Evolutionary conservation across 768 basidiomycete species (phyloP).

Genomic region (Neoboletus brunneissimus): DNA sequence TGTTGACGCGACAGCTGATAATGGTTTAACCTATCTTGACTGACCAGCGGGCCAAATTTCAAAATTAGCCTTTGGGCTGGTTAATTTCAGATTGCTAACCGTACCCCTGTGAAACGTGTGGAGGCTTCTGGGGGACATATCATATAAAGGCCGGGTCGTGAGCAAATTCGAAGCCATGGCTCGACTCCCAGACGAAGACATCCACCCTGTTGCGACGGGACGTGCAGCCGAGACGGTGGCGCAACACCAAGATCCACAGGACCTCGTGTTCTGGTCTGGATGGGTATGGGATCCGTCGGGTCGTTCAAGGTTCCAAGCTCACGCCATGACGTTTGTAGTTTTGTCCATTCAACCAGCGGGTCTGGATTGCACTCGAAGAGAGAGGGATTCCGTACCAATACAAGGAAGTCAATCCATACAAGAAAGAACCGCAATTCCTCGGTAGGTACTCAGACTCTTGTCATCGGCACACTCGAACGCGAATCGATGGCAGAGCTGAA

Average conservation of each 20-base stretch:
- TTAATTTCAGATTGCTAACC: too few relatives aligned
- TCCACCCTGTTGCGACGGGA: constrained; percentile 59
- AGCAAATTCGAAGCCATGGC: constrained; percentile 8
- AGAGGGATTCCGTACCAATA: constrained; percentile 65
- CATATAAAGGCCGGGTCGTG: neutral
- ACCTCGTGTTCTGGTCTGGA: constrained; percentile 57
- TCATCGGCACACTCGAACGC: too few relatives aligned
- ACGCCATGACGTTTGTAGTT: constrained; percentile 31
- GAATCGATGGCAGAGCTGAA: constrained; percentile 44
- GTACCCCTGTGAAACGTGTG: too few relatives aligned
- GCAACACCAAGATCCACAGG: constrained; percentile 49
- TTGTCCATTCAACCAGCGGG: constrained; percentile 58
- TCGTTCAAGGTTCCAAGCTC: neutral
- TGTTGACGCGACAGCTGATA: too few relatives aligned
- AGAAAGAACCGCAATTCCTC: constrained; percentile 58
- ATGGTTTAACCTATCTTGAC: too few relatives aligned
- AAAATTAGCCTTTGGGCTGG: too few relatives aligned
- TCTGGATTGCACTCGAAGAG: constrained; percentile 69
- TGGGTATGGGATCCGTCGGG: constrained; percentile 41
- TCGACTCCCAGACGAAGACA: constrained; percentile 46
- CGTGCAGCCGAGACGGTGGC: constrained; percentile 49
- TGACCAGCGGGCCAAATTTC: too few relatives aligned
- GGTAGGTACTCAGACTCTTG: constrained; percentile 26
- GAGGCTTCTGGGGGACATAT: too few relatives aligned
- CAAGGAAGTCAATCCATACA: constrained; percentile 67